Conservation (phyloP, 371 early-diverging fungal genomes). For the Cokeromyces recurvatus region DNA sequence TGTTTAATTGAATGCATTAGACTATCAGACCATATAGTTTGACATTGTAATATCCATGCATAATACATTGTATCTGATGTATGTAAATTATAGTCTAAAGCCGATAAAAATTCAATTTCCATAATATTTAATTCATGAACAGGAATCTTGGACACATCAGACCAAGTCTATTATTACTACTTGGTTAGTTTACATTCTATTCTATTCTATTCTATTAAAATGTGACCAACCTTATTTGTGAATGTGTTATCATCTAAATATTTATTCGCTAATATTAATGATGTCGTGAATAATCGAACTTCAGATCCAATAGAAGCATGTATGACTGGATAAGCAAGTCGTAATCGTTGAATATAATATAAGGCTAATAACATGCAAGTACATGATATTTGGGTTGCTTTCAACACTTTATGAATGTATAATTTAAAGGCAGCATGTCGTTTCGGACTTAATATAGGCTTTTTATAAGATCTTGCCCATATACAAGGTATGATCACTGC, state of each 20-base stretch:
- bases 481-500: conserved; percentile 41
- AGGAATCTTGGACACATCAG: conserved; percentile 63
- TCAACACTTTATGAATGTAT: conserved; percentile 48
- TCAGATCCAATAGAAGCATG: conserved; percentile 52
- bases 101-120: conserved; percentile 69
- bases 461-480: conserved; percentile 31
- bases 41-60: conserved; percentile 38
- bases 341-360: conserved; percentile 36
- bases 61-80: conserved; percentile 32
- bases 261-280: conserved; percentile 62
- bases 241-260: conserved; percentile 70
- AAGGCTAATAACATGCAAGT: conserved; percentile 37
- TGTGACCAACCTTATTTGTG: conserved; percentile 46
- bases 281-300: conserved; percentile 59
- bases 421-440: conserved; percentile 33
- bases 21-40: conserved; percentile 15
- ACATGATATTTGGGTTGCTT: conserved; percentile 44
- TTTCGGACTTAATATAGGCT: conserved; percentile 23
- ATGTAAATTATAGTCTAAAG: conserved; percentile 50
- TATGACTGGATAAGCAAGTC: conserved; percentile 36
- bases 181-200: background rate
- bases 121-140: conserved; percentile 64
- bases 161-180: conserved; percentile 60
- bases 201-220: background rate
- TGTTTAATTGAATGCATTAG: background rate